Percentiles rank a stretch among this genome's conserved stretches.
phyloP scores from a whole-genome alignment of 2,329 filamentous ascomycete genomes.

The Xylaria sp. region DNA sequence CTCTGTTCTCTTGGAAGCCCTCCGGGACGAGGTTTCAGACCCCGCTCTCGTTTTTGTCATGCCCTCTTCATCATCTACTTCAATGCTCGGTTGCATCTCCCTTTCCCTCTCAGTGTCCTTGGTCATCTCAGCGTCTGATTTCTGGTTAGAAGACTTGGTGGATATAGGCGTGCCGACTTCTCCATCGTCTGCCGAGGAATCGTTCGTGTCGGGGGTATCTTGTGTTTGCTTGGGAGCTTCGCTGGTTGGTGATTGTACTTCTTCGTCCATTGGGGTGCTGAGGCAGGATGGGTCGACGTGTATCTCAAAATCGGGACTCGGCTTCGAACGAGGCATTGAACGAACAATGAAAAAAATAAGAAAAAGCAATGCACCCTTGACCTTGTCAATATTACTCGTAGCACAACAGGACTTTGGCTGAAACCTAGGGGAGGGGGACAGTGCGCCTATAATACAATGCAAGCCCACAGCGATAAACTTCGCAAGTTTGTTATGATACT shows the following conservation, averaged over 20 bases:
- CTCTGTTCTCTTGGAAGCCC: conserved; percentile 57
- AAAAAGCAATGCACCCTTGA: conserved; percentile 30
- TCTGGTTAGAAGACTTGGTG: conserved; percentile 7
- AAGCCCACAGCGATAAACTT: conserved; percentile 3
- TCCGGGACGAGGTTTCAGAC: conserved; percentile 41
- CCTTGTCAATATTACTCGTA: conserved; percentile 32
- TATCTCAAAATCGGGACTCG: conserved; percentile 60
- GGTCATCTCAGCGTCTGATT: conserved; percentile 20
- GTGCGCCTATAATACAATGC: conserved; percentile 6
- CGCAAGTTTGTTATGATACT: conserved; percentile 16
- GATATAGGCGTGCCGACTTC: neutral
- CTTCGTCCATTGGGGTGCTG: conserved; percentile 56
- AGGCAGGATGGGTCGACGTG: conserved; percentile 61
- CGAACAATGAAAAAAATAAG: conserved; percentile 18
- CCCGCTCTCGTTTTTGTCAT: conserved; percentile 1
- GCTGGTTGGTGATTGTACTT: conserved; percentile 39
- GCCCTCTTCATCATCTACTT: conserved; percentile 39
- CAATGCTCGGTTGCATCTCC: conserved; percentile 42
- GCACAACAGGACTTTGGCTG: conserved; percentile 28
- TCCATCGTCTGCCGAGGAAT: conserved; percentile 12
- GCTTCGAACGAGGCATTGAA: conserved; percentile 46
- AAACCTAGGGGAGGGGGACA: conserved; percentile 4
- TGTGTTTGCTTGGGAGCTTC: conserved; percentile 25
- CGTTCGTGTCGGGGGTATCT: neutral
- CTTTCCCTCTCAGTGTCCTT: conserved; percentile 14